These are phyloP conservation scores for Coelastrella sp. DNA, from an alignment of 139 green algal genomes.

Conservation along the genomic window DNA sequence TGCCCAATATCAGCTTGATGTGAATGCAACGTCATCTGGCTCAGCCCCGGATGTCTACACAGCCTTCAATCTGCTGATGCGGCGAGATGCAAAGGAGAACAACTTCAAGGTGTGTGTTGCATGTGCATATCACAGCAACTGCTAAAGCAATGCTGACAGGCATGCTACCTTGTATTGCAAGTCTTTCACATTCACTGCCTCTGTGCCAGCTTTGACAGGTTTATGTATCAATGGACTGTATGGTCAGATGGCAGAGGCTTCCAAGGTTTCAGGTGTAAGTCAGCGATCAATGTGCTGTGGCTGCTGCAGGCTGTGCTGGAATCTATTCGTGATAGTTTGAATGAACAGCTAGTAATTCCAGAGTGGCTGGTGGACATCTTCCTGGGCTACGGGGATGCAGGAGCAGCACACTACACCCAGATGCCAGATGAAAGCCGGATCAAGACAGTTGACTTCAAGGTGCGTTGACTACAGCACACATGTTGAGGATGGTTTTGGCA, in stretches of 20 bases:
- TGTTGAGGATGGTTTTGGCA: no score
- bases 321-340: conserved; percentile 87
- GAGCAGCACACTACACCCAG: conserved; percentile 74
- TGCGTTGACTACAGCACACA: no score
- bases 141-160: no score
- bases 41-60: conserved; percentile 80
- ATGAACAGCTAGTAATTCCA: conserved; percentile 67
- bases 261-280: no score
- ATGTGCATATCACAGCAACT: no score
- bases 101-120: conserved; percentile 92
- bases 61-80: conserved; percentile 92
- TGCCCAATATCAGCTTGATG: conserved; percentile 95
- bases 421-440: conserved; percentile 64
- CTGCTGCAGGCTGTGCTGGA: conserved; percentile 83
- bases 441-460: conserved; percentile 88
- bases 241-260: no score
- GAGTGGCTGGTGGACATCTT: conserved; percentile 97
- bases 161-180: not conserved
- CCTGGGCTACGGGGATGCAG: conserved; percentile 96
- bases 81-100: conserved; percentile 88
- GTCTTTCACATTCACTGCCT: no score
- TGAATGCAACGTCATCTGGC: conserved; percentile 51
- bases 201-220: no score
- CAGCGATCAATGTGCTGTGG: no score
- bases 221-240: no score